Base-by-base conservation (phyloP, 352 stramenopile genomes). In the Chrysophaeum taylorii region DNA sequence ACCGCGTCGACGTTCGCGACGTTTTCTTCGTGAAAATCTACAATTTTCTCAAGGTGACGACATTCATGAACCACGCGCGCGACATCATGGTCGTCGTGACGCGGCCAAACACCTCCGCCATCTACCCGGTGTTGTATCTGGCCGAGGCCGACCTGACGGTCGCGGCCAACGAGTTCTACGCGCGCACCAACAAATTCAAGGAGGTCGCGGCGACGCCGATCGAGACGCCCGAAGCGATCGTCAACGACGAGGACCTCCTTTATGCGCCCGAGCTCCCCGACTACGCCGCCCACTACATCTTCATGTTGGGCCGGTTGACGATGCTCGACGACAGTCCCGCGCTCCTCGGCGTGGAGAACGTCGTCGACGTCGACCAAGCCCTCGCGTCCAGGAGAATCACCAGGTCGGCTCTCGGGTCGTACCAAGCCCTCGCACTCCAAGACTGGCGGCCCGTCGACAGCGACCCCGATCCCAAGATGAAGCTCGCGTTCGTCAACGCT, bases 281-380 rank as follows among this genome's bases (percentile, higher is more conserved):
- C 48, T 60, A 9, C 18, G 48, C 48, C 48, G 18, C 25, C 18
- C 48, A 60, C 48, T 60, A 60, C 48, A 18, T 60, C 18, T 60
- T 60, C 48, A 60, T 33, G 48, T 21, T 18, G 18, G 48, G 48
- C 5, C 48, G 48, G 5, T 9, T 60, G 18, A 60, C 48, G 9
- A 60, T 60, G 18, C 18, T 25, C 9, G 21, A 5, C 5, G 48
- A 60, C 48, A 5, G 25, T 9, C 5, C 7, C 48, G 48, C 18
- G 48, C 18, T 60, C 48, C 5, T 60, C 48, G 48, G 48, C 48
- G 48, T 60, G 18, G 48, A 60, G n/a, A n/a, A n/a, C n/a, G n/a
- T n/a, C n/a, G n/a, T n/a, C n/a, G n/a, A n/a, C n/a, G n/a, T n/a
- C n/a, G n/a, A n/a, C n/a, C n/a, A n/a, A n/a, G n/a, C n/a, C n/a